These are phyloP conservation scores for Sporothrix phasma DNA, from an alignment of 2,329 filamentous ascomycete genomes.

Conservation along the genomic window DNA sequence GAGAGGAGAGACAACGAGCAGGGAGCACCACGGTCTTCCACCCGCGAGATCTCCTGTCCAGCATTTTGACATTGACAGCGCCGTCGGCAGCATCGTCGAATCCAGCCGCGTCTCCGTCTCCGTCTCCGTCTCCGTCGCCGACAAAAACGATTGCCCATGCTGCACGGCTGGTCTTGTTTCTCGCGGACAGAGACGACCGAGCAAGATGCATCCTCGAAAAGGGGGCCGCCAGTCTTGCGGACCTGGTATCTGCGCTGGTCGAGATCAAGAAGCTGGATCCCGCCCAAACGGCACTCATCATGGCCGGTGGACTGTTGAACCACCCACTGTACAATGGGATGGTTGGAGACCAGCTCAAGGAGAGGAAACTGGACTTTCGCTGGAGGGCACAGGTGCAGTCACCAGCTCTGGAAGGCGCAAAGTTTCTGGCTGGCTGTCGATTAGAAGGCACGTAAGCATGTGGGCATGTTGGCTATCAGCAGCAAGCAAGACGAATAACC, in stretches of 20 bases:
- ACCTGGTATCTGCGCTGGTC: slow-evolving; percentile 4
- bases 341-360: background rate
- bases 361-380: background rate
- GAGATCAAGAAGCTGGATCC: background rate
- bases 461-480: too few relatives aligned
- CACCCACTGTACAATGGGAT: background rate
- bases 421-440: background rate
- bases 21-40: background rate
- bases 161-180: background rate
- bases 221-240: background rate
- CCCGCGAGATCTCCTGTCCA: background rate
- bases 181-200: background rate
- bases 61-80: slow-evolving; percentile 1
- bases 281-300: background rate
- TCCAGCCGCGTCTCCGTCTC: background rate
- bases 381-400: background rate
- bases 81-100: background rate
- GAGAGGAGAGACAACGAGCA: background rate
- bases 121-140: background rate
- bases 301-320: slow-evolving; percentile 6
- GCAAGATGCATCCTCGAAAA: background rate
- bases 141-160: slow-evolving; percentile 1
- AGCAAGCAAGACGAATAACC: too few relatives aligned
- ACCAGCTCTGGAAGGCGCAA: slow-evolving; percentile 8
- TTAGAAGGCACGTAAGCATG: too few relatives aligned